Conservation (phyloP, 192 early-diverging fungal species). For the Gonapodya prolifera region DNA sequence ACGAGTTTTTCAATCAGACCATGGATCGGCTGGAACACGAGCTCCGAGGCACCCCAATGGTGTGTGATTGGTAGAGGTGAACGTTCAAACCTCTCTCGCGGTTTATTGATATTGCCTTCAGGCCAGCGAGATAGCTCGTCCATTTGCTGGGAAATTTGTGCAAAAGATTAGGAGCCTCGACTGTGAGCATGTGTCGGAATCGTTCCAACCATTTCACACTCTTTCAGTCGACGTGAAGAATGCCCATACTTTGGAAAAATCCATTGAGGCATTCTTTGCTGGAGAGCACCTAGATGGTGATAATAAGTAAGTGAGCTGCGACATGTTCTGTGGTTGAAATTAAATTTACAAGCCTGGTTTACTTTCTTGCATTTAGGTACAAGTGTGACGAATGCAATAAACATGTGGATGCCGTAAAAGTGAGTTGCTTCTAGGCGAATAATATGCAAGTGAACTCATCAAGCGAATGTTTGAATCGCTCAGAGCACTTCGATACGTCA, state of each 20-base stretch:
- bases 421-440: conserved; percentile 10
- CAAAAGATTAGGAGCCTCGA: conserved; percentile 36
- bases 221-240: conserved; percentile 45
- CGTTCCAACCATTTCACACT: conserved; percentile 34
- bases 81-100: not conserved
- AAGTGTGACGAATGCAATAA: conserved; percentile 33
- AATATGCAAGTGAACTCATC: not conserved
- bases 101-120: not conserved
- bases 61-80: not conserved
- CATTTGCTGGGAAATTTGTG: conserved; percentile 44
- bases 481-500: conserved; percentile 20
- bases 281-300: conserved; percentile 42
- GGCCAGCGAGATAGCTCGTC: conserved; percentile 26
- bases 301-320: conserved; percentile 10
- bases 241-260: conserved; percentile 35
- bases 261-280: conserved; percentile 39
- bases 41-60: conserved; percentile 29
- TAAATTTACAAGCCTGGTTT: not conserved
- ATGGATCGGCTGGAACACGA: conserved; percentile 40
- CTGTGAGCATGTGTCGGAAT: conserved; percentile 36
- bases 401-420: conserved; percentile 43
- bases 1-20: conserved; percentile 43
- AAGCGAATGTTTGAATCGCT: conserved; percentile 8
- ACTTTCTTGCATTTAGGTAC: conserved; percentile 30
- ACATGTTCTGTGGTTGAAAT: conserved; percentile 4